A percentile compares a stretch with the other conserved stretches of the same genome.
Conservation (phyloP, 192 early-diverging fungal species). For the Entomortierella chlamydospora region DNA sequence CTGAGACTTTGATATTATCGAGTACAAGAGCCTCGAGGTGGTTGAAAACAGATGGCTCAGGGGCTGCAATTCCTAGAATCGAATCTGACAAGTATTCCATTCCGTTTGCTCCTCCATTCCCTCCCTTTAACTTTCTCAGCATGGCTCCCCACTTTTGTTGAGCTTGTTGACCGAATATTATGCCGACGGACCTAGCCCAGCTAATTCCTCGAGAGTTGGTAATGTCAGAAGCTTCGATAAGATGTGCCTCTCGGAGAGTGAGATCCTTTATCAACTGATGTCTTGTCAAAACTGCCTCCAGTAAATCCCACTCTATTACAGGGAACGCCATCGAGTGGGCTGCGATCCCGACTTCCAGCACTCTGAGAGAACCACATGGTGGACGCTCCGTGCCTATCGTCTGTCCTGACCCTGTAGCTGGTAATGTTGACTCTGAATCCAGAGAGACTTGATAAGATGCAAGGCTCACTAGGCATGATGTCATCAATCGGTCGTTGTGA, state of each 20-base stretch:
- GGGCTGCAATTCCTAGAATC: neutral
- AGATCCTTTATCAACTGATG: constrained; percentile 8
- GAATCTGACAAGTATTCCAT: neutral
- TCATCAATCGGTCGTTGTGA: neutral
- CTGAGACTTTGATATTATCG: constrained; percentile 2
- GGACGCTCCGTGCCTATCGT: neutral
- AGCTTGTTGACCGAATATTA: neutral
- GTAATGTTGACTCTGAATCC: constrained; percentile 1
- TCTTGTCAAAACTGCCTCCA: constrained; percentile 5
- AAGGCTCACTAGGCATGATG: constrained; percentile 1
- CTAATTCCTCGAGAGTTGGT: neutral
- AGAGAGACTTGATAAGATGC: neutral
- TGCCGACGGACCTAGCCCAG: neutral
- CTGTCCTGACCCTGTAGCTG: too few species aligned
- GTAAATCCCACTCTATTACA: constrained; percentile 4
- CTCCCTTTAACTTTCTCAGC: neutral
- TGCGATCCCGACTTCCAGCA: constrained; percentile 13
- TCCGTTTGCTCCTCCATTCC: too few species aligned
- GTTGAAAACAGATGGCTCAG: neutral
- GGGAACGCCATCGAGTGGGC: neutral
- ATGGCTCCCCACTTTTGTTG: constrained; percentile 11
- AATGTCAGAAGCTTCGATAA: neutral
- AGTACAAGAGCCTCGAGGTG: constrained; percentile 10
- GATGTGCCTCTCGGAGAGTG: neutral
- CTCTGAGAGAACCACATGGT: neutral